Conservation (phyloP, 2,329 filamentous ascomycete genomes). For the Stenocarpella maydis region DNA sequence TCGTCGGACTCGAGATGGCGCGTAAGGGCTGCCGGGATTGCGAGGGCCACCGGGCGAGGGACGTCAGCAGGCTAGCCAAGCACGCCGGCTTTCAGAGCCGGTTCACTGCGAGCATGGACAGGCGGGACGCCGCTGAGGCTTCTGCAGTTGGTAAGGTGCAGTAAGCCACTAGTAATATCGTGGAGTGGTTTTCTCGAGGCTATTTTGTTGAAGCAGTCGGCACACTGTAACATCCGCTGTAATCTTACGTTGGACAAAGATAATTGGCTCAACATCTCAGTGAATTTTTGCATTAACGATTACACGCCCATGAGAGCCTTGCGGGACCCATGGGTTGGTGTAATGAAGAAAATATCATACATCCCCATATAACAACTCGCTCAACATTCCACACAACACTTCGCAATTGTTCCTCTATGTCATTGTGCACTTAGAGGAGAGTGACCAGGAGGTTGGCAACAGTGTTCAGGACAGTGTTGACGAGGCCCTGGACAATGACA, state of each 20-base stretch:
- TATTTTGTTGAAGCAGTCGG: neutral
- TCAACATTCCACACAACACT: constrained; percentile 16
- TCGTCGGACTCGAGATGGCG: constrained; percentile 47
- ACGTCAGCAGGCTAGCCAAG: constrained; percentile 45
- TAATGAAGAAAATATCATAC: constrained; percentile 20
- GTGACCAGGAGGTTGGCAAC: constrained; percentile 37
- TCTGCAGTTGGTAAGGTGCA: neutral
- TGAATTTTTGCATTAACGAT: constrained; percentile 28
- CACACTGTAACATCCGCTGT: neutral
- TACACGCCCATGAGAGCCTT: constrained; percentile 1
- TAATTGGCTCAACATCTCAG: neutral
- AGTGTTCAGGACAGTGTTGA: constrained; percentile 37
- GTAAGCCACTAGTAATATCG: neutral
- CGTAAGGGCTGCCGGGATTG: constrained; percentile 45
- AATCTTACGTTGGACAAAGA: neutral
- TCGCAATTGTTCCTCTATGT: neutral
- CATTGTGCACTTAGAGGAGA: constrained; percentile 33
- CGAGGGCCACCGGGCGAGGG: constrained; percentile 44
- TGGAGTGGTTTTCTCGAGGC: neutral
- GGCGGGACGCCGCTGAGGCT: neutral
- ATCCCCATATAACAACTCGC: constrained; percentile 18
- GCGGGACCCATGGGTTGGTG: neutral
- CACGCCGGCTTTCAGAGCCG: constrained; percentile 37
- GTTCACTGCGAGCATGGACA: neutral
- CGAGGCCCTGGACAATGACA: constrained; percentile 38